Base-by-base conservation (phyloP, 2,329 filamentous ascomycete genomes). In the Chaetomiaceae sp. region DNA sequence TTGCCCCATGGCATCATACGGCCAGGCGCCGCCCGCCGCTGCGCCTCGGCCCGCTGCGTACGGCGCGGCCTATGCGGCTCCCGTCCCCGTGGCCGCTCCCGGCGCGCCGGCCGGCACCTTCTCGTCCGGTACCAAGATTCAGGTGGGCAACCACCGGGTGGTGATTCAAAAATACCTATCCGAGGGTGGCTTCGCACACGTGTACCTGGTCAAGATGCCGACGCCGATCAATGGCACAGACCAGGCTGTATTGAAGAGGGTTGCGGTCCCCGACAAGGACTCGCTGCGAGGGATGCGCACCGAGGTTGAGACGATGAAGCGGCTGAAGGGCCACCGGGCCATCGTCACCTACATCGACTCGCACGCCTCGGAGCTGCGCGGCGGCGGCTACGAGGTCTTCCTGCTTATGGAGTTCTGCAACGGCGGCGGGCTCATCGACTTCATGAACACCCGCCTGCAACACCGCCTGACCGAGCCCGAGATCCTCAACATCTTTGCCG, bases 291-390 rank as follows among this genome's bases (percentile, higher is more conserved):
- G 87, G 67, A 97, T 98, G 93, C 83, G 93, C 66, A 97, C 84
- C 56, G 93, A 98, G 74, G 93, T 98, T 58, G 93, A 98, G 72
- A 98, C 93, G 12, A 98, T 98, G 93, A 98, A 98, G 81, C 90
- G 93, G 68, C 77, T 98, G 59, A 95, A 95, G 74, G 93, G 93
- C 47, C 93, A 97, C 75, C 82, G 83, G 53, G 85, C 93, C 59
- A 97, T 98, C 62, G 93, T 98, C 60, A 96, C 86, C 49, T 98
- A 98, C 69, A 90, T 97, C 65, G 93, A 98, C 72, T 97, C 91
- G 56, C 93, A 98, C 68, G 93, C 93, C 30, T 96, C 89, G 14
- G 90, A 97, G 68, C 73, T 97, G 58, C 84, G 87, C 59, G 88
- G 86, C 42, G 90, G 90, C 34, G 93, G 93, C 48, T 98, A 95